phyloP scores from a whole-genome alignment of 2,329 filamentous ascomycete species.

The Pseudogymnoascus sp. region DNA sequence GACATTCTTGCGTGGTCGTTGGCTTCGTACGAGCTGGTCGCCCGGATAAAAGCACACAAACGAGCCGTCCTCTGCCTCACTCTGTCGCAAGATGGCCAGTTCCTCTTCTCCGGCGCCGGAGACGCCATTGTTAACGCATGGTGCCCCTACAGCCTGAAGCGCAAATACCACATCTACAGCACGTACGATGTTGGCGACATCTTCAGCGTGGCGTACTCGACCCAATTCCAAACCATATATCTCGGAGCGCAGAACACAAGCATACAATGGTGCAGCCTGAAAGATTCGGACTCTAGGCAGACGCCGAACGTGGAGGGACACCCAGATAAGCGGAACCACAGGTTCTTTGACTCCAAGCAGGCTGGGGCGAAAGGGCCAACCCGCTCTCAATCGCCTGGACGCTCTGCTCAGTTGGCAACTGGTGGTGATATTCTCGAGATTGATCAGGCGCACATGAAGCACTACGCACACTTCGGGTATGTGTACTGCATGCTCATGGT shows the following conservation, averaged over 20 bases:
- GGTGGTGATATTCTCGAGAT: conserved; percentile 70
- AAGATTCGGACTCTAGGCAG: conserved; percentile 52
- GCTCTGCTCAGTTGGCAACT: conserved; percentile 36
- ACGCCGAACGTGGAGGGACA: conserved; percentile 58
- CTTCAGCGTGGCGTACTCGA: conserved; percentile 87
- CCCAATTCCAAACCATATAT: conserved; percentile 72
- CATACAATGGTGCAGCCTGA: conserved; percentile 84
- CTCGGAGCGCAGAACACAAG: conserved; percentile 90
- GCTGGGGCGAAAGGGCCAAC: conserved; percentile 46
- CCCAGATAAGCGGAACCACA: conserved; percentile 68
- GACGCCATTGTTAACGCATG: conserved; percentile 94
- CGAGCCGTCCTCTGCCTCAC: conserved; percentile 82
- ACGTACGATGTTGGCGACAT: conserved; percentile 92
- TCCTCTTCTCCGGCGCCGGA: conserved; percentile 87
- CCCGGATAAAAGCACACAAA: conserved; percentile 78
- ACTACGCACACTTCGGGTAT: conserved; percentile 93
- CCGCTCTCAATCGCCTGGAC: conserved; percentile 34
- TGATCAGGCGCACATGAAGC: conserved; percentile 67
- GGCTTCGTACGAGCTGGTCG: conserved; percentile 72
- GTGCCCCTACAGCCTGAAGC: conserved; percentile 67
- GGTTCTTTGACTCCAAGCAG: conserved; percentile 91
- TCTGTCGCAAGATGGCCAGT: conserved; percentile 61
- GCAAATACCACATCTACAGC: conserved; percentile 84
- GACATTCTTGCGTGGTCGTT: conserved; percentile 91
- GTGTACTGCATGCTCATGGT: conserved; percentile 93